Evolutionary conservation across 371 early-diverging fungal genomes (phyloP), one percentile per base, ranked within the genome.

Genomic region (Rhizopus arrhizus): DNA sequence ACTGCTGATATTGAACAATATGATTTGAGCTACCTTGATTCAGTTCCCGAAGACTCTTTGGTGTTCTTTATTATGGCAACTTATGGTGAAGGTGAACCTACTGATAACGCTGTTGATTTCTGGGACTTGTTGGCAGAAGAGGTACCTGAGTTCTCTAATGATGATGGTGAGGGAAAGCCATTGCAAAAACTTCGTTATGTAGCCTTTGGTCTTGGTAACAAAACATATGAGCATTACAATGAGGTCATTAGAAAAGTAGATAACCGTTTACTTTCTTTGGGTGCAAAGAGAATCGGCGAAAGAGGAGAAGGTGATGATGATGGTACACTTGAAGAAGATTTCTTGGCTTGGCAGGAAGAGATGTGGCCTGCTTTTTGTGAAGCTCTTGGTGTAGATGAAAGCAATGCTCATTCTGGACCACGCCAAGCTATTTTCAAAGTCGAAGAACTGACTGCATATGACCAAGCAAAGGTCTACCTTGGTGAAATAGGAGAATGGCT

Each of bases 301-400:
- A 77, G 84, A 54, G 99, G 99, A 36, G 94, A 95, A 72, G 97
- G 99, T 52, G 99, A 98, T 79, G 99, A 97, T 70, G 96, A 98
- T 75, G 89, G 82, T 34, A 92, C 91, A 50, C 70, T 98, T 57
- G 98, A 98, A 71, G 97, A 96, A 60, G 96, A 97, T 66, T 98
- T 93, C 65, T 73, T 94, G 58, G 85, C 86, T 42, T 98, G 99
- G 99, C 93, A 95, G 74, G 92, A 92, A 15, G 79, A 80, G 16
- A 84, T 89, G 70, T 84, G 95, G 88, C 89, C 87, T 48, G 84
- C 81, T 47, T 84, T 95, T 49, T 89, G 91, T 72, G 82, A 82
- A 52, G 82, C 81, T 47, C 80, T 92, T 65, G 89, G 89, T 34
- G 78, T 94, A 2, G 85, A 89, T 53, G 73, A 81, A 60, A 83